Evolutionary conservation across 805 yeast species (phyloP).

Genomic region (Pichia gijzeniarum): DNA sequence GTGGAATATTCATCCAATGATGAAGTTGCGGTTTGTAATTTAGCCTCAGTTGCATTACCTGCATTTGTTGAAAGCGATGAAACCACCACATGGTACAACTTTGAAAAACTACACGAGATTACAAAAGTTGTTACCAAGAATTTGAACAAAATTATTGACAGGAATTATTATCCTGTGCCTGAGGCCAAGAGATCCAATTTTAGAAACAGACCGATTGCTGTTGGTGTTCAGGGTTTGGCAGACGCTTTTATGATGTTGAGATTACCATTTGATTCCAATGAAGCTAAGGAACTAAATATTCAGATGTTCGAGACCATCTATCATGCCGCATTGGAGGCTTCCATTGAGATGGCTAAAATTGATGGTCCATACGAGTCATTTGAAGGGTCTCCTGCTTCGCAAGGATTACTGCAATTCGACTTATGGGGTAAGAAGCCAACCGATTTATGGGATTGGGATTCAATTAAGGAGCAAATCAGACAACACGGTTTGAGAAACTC

Average conservation of each 20-base stretch:
- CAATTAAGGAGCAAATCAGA: conserved; percentile 42
- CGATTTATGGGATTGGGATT: conserved; percentile 53
- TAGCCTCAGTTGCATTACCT: conserved; percentile 55
- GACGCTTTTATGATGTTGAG: conserved; percentile 52
- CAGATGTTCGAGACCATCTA: conserved; percentile 58
- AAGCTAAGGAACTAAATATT: conserved; percentile 49
- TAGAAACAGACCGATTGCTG: conserved; percentile 56
- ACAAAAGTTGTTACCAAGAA: conserved; percentile 49
- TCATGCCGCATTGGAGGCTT: conserved; percentile 53
- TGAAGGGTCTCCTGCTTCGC: conserved; percentile 54
- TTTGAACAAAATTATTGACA: conserved; percentile 51
- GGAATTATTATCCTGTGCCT: conserved; percentile 50
- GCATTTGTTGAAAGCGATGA: conserved; percentile 45
- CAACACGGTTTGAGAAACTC: conserved; percentile 52
- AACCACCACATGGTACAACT: conserved; percentile 41
- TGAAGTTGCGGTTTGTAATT: conserved; percentile 56
- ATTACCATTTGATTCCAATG: conserved; percentile 51
- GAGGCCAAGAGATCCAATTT: conserved; percentile 48
- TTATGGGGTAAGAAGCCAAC: conserved; percentile 56
- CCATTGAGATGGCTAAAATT: conserved; percentile 44
- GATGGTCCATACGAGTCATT: conserved; percentile 47
- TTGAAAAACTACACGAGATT: conserved; percentile 48
- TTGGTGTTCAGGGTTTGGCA: conserved; percentile 60
- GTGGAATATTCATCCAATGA: conserved; percentile 54
- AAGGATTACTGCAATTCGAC: conserved; percentile 52